Evolutionary conservation across 257 asterid species (phyloP).

Genomic region (Solanum habrochaites): DNA sequence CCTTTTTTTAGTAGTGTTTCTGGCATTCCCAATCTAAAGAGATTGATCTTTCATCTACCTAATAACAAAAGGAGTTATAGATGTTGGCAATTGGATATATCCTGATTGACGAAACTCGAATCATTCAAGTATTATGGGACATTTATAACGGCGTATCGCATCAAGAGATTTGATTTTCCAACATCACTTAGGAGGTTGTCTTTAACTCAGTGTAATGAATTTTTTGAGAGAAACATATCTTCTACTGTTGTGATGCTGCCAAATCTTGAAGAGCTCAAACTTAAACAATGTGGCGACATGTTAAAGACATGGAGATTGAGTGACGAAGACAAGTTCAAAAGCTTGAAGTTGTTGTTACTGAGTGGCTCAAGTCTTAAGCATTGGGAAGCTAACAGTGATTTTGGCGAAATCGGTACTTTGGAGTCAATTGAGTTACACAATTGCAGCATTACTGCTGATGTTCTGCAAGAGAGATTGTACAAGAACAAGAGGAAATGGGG

Average conservation of each 20-base stretch:
- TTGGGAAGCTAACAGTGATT: background rate
- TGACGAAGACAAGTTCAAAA: fast-evolving
- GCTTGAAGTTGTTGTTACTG: background rate
- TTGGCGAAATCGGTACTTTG: background rate
- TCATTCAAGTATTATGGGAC: no score
- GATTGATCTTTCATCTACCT: background rate
- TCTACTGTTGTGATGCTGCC: background rate
- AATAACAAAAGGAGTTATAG: no score
- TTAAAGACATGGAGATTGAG: no score
- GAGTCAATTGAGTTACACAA: background rate
- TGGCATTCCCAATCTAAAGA: background rate
- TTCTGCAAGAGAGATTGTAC: background rate
- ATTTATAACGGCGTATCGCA: no score
- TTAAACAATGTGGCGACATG: no score
- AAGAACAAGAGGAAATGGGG: background rate
- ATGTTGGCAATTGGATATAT: no score
- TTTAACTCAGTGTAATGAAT: fast-evolving
- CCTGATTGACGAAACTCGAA: background rate
- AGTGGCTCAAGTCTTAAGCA: background rate
- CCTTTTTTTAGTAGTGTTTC: no score
- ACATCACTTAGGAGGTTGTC: background rate
- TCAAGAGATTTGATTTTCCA: background rate
- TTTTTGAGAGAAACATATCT: background rate
- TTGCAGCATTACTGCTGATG: fast-evolving
- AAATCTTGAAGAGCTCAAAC: background rate